These are phyloP conservation scores for Brettanomyces custersianus DNA, from an alignment of 805 yeast genomes.

Conservation along the genomic window DNA sequence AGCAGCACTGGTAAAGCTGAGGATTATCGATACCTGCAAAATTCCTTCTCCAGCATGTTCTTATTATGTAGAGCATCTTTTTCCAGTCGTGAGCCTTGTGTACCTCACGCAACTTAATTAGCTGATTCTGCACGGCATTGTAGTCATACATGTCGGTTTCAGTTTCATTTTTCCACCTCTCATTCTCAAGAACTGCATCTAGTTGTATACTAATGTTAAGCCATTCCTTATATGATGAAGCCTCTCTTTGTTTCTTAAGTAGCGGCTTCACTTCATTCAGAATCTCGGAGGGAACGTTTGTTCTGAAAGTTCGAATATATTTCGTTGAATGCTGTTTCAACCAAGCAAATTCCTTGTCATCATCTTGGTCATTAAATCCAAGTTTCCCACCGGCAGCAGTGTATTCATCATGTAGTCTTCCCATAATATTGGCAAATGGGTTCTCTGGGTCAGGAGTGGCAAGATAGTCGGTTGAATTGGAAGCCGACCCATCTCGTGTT, in stretches of 20 bases:
- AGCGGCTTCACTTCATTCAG: conserved; percentile 2
- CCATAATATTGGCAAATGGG: neutral
- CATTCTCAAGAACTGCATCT: conserved; percentile 56
- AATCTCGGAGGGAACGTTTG: conserved; percentile 4
- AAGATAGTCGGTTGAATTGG: too few relatives aligned
- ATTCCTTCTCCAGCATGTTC: conserved; percentile 82
- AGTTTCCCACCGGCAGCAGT: too few relatives aligned
- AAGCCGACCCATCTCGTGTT: too few relatives aligned
- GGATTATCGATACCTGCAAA: conserved; percentile 82
- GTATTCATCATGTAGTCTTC: neutral
- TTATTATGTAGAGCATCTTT: conserved; percentile 57
- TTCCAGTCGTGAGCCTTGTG: conserved; percentile 49
- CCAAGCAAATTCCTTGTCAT: neutral
- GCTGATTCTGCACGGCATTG: conserved; percentile 41
- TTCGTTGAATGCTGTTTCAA: neutral
- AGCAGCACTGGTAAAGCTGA: conserved; percentile 65
- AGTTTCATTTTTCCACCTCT: conserved; percentile 60
- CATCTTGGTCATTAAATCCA: neutral
- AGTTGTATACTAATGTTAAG: conserved; percentile 47
- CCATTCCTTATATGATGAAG: conserved; percentile 54
- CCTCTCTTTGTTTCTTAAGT: conserved; percentile 30
- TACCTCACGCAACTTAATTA: conserved; percentile 50
- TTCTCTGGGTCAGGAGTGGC: too few relatives aligned
- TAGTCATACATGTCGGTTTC: conserved; percentile 70
- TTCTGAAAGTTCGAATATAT: conserved; percentile 1